These are phyloP conservation scores for Mycosphaerella sp. DNA, from an alignment of 2,329 filamentous ascomycete genomes.

Conservation along the genomic window DNA sequence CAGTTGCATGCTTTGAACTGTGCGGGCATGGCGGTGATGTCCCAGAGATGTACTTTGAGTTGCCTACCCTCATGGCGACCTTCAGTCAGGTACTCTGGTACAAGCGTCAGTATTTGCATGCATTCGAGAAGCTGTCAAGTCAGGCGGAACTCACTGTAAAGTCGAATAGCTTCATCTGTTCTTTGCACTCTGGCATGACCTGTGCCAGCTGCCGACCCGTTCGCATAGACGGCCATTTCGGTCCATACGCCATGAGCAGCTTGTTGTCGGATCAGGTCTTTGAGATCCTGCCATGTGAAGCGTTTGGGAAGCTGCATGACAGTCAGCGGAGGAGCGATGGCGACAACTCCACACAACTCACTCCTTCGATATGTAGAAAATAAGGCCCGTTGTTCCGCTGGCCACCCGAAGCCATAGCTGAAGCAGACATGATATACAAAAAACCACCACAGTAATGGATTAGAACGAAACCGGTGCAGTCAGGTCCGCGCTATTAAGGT, in stretches of 20 bases:
- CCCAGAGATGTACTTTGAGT: slow-evolving; percentile 28
- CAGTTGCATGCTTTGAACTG: slow-evolving; percentile 25
- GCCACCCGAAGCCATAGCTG: background rate
- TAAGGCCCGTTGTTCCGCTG: slow-evolving; percentile 11
- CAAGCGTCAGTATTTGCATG: slow-evolving; percentile 3
- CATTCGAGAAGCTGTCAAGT: background rate
- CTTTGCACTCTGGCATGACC: slow-evolving; percentile 24
- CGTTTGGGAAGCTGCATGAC: slow-evolving; percentile 22
- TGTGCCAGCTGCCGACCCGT: slow-evolving; percentile 21
- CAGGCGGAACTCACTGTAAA: slow-evolving; percentile 24
- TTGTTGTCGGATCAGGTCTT: slow-evolving; percentile 27
- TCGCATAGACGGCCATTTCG: slow-evolving; percentile 23
- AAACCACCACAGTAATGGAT: slow-evolving; percentile 2
- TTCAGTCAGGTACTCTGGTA: slow-evolving; percentile 25
- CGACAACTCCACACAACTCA: slow-evolving; percentile 3
- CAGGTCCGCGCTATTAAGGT: background rate
- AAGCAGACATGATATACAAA: slow-evolving; percentile 11
- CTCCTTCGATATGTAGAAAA: slow-evolving; percentile 22
- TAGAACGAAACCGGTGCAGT: slow-evolving; percentile 1
- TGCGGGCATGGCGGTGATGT: slow-evolving; percentile 20
- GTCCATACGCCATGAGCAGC: slow-evolving; percentile 30
- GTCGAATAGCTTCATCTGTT: slow-evolving; percentile 23
- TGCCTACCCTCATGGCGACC: slow-evolving; percentile 19
- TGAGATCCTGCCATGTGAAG: slow-evolving; percentile 32
- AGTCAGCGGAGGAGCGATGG: slow-evolving; percentile 1